phyloP scores from a whole-genome alignment of 1,284 basidiomycete genomes.

The Ustilago loliicola region DNA sequence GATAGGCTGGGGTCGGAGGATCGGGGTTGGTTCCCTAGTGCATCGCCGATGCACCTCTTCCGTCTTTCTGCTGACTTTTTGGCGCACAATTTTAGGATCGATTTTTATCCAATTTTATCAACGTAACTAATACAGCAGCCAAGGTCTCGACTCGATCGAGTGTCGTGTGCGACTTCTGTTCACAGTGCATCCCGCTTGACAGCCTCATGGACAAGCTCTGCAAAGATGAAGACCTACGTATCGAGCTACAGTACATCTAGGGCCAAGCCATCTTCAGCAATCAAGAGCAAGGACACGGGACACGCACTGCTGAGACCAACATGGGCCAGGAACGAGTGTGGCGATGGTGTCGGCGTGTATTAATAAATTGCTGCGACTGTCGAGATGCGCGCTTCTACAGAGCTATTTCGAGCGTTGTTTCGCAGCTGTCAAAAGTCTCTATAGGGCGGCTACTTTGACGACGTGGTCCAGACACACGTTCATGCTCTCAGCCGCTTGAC shows the following conservation, averaged over 20 bases:
- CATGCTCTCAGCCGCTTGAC: not conserved
- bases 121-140: no score
- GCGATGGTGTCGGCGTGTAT: not conserved
- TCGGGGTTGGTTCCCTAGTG: not conserved
- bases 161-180: no score
- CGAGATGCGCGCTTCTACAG: not conserved
- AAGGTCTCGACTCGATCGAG: no score
- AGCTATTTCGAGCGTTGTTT: not conserved
- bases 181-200: no score
- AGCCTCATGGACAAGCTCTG: no score
- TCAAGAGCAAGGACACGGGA: not conserved
- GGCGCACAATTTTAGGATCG: not conserved
- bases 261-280: not conserved
- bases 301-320: not conserved
- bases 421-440: slow-evolving; percentile 2
- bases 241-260: no score
- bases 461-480: not conserved
- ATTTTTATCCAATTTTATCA: no score
- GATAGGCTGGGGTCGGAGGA: no score
- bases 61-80: not conserved
- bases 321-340: slow-evolving; percentile 9
- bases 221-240: no score
- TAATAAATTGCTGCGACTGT: not conserved
- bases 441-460: not conserved
- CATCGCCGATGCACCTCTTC: not conserved